Conservation (phyloP, 1,284 basidiomycete species). For the Leccinum subspadiceum region DNA sequence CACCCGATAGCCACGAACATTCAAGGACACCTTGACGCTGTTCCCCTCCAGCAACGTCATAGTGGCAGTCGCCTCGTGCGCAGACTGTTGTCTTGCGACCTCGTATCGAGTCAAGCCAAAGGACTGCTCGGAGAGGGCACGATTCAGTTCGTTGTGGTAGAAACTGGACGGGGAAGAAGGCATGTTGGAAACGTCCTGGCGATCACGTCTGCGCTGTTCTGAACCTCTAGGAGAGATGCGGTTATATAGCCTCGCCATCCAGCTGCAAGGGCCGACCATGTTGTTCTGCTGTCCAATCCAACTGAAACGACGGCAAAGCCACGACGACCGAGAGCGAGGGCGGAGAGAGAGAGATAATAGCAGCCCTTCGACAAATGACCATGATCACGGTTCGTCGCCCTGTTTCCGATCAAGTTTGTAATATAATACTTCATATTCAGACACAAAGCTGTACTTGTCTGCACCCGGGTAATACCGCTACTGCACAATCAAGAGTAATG, state of each 20-base stretch:
- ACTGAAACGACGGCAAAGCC: slow-evolving; percentile 6
- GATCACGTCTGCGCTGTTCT: slow-evolving; percentile 18
- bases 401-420: slow-evolving; percentile 27
- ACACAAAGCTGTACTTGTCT: slow-evolving; percentile 8
- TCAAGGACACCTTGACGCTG: slow-evolving; percentile 46
- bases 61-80: slow-evolving; percentile 49
- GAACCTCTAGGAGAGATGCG: slow-evolving; percentile 9
- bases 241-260: slow-evolving; percentile 35
- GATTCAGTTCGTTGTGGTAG: slow-evolving; percentile 50
- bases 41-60: slow-evolving; percentile 57
- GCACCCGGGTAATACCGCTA: slow-evolving; percentile 21
- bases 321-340: slow-evolving; percentile 12
- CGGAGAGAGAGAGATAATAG: slow-evolving; percentile 17
- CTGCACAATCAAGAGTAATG: slow-evolving; percentile 12
- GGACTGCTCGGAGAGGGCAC: slow-evolving; percentile 55
- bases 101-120: slow-evolving; percentile 54
- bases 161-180: slow-evolving; percentile 36
- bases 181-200: slow-evolving; percentile 18
- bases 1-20: slow-evolving; percentile 53
- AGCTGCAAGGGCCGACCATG: slow-evolving; percentile 27
- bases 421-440: slow-evolving; percentile 11
- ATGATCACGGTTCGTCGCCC: slow-evolving; percentile 27
- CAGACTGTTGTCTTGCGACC: slow-evolving; percentile 35
- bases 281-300: slow-evolving; percentile 10
- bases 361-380: slow-evolving; percentile 18